Evolutionary conservation across 768 basidiomycete genomes (phyloP).

Genomic region (Cystobasidium onofrii): DNA sequence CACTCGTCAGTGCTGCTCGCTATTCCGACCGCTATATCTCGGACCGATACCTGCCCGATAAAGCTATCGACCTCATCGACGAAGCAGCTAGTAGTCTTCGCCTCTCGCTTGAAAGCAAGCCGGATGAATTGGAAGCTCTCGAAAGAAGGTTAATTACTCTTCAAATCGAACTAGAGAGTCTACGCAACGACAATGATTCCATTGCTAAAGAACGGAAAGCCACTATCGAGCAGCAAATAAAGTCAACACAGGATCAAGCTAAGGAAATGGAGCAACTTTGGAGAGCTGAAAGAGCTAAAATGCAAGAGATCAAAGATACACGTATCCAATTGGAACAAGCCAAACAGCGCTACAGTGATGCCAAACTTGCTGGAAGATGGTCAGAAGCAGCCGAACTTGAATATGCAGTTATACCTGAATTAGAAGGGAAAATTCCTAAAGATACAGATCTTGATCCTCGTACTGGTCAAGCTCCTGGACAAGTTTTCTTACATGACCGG

Average conservation of each 20-base stretch:
- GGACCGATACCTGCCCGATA: conserved; percentile 48
- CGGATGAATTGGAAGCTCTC: conserved; percentile 59
- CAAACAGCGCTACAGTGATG: conserved; percentile 12
- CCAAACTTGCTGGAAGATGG: conserved; percentile 53
- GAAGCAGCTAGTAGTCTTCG: conserved; percentile 83
- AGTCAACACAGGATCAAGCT: conserved; percentile 53
- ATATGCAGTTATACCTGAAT: conserved; percentile 60
- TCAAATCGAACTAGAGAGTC: conserved; percentile 77
- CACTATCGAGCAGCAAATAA: conserved; percentile 37
- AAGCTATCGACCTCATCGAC: conserved; percentile 66
- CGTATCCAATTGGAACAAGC: background rate
- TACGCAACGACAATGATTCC: conserved; percentile 57
- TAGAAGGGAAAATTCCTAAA: conserved; percentile 61
- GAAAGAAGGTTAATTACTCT: conserved; percentile 92
- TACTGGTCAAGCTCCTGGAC: conserved; percentile 33
- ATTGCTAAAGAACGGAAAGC: conserved; percentile 68
- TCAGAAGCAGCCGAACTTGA: conserved; percentile 85
- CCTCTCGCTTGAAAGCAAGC: conserved; percentile 85
- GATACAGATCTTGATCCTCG: conserved; percentile 28
- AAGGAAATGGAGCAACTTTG: conserved; percentile 81
- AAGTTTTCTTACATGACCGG: conserved; percentile 38
- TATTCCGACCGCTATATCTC: conserved; percentile 84
- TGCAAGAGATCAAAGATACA: conserved; percentile 21
- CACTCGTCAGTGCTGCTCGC: conserved; percentile 78
- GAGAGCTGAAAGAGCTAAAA: conserved; percentile 20